phyloP scores from a whole-genome alignment of 2,329 filamentous ascomycete genomes.

The Alternaria brassicicola region DNA sequence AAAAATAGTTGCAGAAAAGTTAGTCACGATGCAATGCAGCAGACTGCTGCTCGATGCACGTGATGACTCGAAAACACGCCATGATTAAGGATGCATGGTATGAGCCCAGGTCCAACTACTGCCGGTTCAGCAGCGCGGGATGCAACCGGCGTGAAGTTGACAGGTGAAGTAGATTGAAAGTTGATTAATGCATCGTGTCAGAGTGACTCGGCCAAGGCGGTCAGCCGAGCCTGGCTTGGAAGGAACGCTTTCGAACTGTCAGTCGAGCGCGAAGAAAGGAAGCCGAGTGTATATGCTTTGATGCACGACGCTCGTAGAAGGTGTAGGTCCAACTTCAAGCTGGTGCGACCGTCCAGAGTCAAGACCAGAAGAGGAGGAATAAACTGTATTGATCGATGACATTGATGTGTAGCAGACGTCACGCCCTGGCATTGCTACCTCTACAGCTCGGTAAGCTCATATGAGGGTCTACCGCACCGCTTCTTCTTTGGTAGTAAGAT shows the following conservation, averaged over 20 bases:
- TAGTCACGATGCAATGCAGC: conserved; percentile 18
- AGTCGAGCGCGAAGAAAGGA: background rate
- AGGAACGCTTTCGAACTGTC: background rate
- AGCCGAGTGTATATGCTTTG: background rate
- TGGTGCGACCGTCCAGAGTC: background rate
- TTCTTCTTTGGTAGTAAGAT: background rate
- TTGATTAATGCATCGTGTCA: conserved; percentile 42
- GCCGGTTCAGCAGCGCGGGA: conserved; percentile 20
- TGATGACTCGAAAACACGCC: conserved; percentile 14
- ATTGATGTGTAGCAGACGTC: background rate
- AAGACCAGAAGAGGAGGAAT: background rate
- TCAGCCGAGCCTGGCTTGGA: conserved; percentile 1
- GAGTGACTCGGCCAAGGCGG: conserved; percentile 24
- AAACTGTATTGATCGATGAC: background rate
- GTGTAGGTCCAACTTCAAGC: background rate
- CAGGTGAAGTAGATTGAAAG: conserved; percentile 38
- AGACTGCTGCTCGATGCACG: conserved; percentile 15
- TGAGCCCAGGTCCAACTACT: conserved; percentile 35
- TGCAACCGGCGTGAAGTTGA: conserved; percentile 28
- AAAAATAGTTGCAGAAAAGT: conserved; percentile 39
- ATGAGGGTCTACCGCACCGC: background rate
- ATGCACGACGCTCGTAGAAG: background rate
- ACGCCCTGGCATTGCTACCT: background rate
- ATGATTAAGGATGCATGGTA: conserved; percentile 16
- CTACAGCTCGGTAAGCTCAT: background rate